Evolutionary conservation across 345 rosid species (phyloP), one percentile per base, ranked within the genome.

Genomic region (Pistacia atlantica): DNA sequence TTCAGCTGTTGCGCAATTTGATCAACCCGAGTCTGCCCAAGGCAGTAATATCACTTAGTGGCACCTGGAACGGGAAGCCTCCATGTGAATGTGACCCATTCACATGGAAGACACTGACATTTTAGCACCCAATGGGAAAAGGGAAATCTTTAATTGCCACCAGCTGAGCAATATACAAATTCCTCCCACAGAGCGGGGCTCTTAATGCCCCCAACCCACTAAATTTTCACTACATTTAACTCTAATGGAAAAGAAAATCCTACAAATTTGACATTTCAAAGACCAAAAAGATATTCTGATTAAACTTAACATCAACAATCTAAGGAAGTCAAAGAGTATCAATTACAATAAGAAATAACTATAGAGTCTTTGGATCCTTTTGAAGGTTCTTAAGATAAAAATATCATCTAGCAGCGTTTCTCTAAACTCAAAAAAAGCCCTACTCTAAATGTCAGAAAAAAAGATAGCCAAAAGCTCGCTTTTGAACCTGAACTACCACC

Each of bases 11-110:
- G 86, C 2, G 80, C 75, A 65, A 96, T 91, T 80, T 96, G 98
- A 85, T 88, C 93, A 79, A 93, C 83, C 64, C 99, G 97, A 88
- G 89, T 92, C 99, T 93, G 97, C 89, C 86, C 93, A 89, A 87
- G 80, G 86, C 79, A 83, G 83, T 80, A 82, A 84, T 84, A 87
- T 89, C 92, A 89, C 91, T 90, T 84, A 92, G 77, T 79, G 75
- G 87, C 83, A 88, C 90, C 91, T 89, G 88, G 92, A 84, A 89
- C 67, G 75, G 83, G 84, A 89, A 88, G 87, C 85, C 86, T 86
- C 89, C 81, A 87, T 85, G 86, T 77, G 80, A 87, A 87, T 85
- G 86, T 77, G 80, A 87, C 79, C 80, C 83, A 80, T 82, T 87
- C 87, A 85, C 87, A 86, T 20, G 82, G 82, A 83, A 75, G 84